phyloP scores from a whole-genome alignment of 1,284 basidiomycete genomes.

The Boletellus sp. region DNA sequence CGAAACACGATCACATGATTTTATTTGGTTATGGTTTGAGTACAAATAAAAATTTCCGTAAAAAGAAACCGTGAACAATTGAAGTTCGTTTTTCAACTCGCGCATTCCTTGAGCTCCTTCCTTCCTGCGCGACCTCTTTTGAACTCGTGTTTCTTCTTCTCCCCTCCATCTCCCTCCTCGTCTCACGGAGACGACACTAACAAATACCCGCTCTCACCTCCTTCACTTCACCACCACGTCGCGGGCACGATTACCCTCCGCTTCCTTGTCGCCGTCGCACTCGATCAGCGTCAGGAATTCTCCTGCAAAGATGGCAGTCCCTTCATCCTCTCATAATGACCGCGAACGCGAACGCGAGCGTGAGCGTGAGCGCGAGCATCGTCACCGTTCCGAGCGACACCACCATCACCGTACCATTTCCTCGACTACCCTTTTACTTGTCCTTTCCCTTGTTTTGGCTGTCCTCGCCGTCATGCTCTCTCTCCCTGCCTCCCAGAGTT shows the following conservation, averaged over 20 bases:
- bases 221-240: conserved; percentile 61
- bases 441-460: conserved; percentile 76
- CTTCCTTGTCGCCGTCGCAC: conserved; percentile 73
- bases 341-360: conserved; percentile 58
- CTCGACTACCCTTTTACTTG: conserved; percentile 80
- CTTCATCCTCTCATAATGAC: conserved; percentile 74
- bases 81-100: conserved; percentile 32
- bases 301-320: conserved; percentile 75
- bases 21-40: conserved; percentile 30
- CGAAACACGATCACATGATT: conserved; percentile 32
- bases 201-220: conserved; percentile 9
- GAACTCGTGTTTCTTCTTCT: conserved; percentile 8
- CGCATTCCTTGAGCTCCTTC: conserved; percentile 20
- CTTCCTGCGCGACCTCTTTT: conserved; percentile 3
- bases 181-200: conserved; percentile 19
- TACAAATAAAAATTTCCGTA: conserved; percentile 27
- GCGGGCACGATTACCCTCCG: conserved; percentile 50
- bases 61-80: conserved; percentile 30
- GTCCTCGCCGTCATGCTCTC: conserved; percentile 83
- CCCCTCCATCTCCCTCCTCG: conserved; percentile 14
- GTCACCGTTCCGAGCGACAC: conserved; percentile 54
- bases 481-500: conserved; percentile 50
- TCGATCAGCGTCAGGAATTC: conserved; percentile 46
- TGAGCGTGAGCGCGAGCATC: conserved; percentile 43
- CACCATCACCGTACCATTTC: conserved; percentile 82